A percentile compares a stretch with the other conserved stretches of the same genome.
phyloP scores from a whole-genome alignment of 495 filamentous ascomycete genomes.

The Penicillium silybi region DNA sequence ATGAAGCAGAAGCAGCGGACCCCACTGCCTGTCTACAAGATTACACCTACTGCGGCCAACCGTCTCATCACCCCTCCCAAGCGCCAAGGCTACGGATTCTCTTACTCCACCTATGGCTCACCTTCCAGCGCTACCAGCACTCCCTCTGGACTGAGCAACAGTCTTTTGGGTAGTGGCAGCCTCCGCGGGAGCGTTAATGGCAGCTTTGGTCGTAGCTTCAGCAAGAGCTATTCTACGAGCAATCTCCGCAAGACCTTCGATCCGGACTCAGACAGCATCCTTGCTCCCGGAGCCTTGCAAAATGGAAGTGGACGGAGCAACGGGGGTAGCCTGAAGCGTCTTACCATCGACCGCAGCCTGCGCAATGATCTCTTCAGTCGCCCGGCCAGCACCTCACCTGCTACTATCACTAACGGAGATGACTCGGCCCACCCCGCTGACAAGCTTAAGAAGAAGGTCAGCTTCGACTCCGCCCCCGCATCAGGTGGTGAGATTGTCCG shows the following conservation, averaged over 20 bases:
- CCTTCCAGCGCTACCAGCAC: constrained; percentile 71
- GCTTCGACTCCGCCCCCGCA: constrained; percentile 67
- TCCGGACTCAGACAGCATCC: constrained; percentile 70
- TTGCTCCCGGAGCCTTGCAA: constrained; percentile 82
- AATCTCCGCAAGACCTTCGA: constrained; percentile 64
- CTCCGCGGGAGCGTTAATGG: constrained; percentile 42
- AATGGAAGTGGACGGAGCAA: constrained; percentile 59
- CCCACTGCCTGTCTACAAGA: constrained; percentile 81
- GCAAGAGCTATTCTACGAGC: constrained; percentile 60
- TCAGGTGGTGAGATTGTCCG: constrained; percentile 44
- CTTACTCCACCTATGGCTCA: constrained; percentile 82
- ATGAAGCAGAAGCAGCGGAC: constrained; percentile 68
- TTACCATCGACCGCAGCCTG: constrained; percentile 84
- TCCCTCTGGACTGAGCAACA: constrained; percentile 60
- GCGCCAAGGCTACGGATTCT: constrained; percentile 75
- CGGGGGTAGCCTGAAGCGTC: constrained; percentile 73
- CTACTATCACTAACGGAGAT: constrained; percentile 49
- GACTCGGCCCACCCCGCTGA: constrained; percentile 34
- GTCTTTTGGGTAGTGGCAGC: constrained; percentile 50
- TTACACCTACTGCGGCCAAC: constrained; percentile 74
- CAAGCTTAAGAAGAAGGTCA: constrained; percentile 76
- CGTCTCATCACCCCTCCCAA: constrained; percentile 79
- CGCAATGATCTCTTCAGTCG: constrained; percentile 67
- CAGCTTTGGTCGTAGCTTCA: constrained; percentile 58
- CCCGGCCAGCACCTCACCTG: constrained; percentile 39